These are phyloP conservation scores for barley (Hordeum vulgare) DNA, from an alignment of 176 grass and related monocot genomes.

Conservation along the genomic window DNA sequence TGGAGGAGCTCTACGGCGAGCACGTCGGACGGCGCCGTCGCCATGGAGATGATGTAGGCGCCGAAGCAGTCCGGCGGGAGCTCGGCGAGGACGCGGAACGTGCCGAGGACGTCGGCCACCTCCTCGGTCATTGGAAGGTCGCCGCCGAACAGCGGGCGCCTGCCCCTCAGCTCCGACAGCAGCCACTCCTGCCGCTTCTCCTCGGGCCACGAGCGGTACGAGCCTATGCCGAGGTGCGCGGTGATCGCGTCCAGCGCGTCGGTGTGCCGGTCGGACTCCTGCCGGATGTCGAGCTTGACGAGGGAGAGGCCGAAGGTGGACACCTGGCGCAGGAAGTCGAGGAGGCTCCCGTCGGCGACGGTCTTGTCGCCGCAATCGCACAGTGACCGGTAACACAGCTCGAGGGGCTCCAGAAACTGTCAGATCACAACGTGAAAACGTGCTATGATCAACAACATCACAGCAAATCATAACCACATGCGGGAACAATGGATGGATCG, in stretches of 20 bases:
- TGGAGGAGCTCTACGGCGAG: constrained; percentile 83
- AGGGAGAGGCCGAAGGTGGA: constrained; percentile 75
- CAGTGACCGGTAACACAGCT: constrained; percentile 75
- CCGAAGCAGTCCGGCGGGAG: constrained; percentile 68
- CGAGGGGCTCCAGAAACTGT: constrained; percentile 78
- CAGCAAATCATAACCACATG: not conserved
- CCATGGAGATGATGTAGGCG: constrained; percentile 88
- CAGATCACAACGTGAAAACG: not conserved
- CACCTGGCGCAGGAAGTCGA: constrained; percentile 76
- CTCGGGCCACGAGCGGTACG: constrained; percentile 68
- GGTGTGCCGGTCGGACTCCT: constrained; percentile 91
- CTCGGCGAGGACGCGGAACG: constrained; percentile 62
- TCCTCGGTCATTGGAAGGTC: constrained; percentile 62
- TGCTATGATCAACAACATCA: not conserved
- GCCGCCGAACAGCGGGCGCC: constrained; percentile 52
- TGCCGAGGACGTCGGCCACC: constrained; percentile 66
- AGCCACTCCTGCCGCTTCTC: constrained; percentile 71
- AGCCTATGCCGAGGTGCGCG: constrained; percentile 62
- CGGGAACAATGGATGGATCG: not conserved
- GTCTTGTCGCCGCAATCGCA: constrained; percentile 52
- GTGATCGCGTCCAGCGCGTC: constrained; percentile 79
- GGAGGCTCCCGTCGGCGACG: constrained; percentile 78
- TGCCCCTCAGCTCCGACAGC: constrained; percentile 58
- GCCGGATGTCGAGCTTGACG: constrained; percentile 78
- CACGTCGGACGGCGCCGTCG: constrained; percentile 75